These are phyloP conservation scores for Diaporthe ampelina DNA, from an alignment of 2,329 filamentous ascomycete genomes.

Conservation along the genomic window DNA sequence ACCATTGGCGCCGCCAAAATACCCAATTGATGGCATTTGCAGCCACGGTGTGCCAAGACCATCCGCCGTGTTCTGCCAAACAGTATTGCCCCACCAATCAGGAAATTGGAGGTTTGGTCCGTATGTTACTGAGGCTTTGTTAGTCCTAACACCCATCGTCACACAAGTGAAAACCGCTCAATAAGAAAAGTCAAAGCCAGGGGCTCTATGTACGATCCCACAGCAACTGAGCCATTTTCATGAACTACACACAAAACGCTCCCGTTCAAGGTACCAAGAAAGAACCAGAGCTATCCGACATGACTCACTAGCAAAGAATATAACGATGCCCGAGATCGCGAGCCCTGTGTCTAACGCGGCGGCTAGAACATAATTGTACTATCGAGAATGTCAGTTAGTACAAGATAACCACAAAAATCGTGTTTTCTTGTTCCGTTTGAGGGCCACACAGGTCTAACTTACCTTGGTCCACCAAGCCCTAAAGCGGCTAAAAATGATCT, in stretches of 20 bases:
- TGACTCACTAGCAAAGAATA: slow-evolving; percentile 50
- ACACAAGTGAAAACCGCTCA: too few relatives aligned
- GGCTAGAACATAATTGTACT: slow-evolving; percentile 57
- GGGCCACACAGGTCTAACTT: background rate
- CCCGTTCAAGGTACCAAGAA: background rate
- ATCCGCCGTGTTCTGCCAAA: slow-evolving; percentile 53
- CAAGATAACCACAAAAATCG: background rate
- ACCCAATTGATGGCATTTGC: slow-evolving; percentile 49
- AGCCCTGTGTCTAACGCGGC: slow-evolving; percentile 52
- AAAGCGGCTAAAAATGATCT: slow-evolving; percentile 56
- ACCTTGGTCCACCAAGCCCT: slow-evolving; percentile 59
- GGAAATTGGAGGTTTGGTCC: slow-evolving; percentile 51
- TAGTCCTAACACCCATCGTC: background rate
- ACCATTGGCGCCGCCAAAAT: slow-evolving; percentile 51
- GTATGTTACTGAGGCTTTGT: slow-evolving; percentile 46
- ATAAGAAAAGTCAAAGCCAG: background rate
- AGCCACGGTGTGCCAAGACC: slow-evolving; percentile 50
- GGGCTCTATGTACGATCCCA: background rate
- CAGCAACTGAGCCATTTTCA: too few relatives aligned
- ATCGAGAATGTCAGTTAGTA: background rate
- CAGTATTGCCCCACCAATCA: slow-evolving; percentile 53
- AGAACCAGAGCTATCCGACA: background rate
- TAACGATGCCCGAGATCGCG: slow-evolving; percentile 51
- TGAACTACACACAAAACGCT: background rate
- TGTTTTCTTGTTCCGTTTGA: background rate